These are phyloP conservation scores for Verticillium klebahnii DNA, from an alignment of 2,329 filamentous ascomycete species.

Conservation along the genomic window DNA sequence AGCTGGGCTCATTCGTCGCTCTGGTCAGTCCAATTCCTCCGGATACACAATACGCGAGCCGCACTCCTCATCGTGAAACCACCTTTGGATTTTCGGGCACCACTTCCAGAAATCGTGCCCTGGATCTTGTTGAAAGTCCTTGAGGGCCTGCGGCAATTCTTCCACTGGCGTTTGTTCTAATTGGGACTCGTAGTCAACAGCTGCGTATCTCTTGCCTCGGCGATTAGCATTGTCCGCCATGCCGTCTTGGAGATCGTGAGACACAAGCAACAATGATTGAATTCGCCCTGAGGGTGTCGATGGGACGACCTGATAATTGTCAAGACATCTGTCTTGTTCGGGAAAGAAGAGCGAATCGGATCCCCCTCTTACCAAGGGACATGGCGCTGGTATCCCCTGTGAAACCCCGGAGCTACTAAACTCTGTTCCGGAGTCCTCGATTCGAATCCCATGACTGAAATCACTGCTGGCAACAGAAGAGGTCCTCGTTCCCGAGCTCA, in stretches of 20 bases:
- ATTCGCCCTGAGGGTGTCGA: background rate
- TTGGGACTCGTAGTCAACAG: background rate
- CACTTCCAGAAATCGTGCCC: slow-evolving; percentile 5
- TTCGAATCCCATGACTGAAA: no score
- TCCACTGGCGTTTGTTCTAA: background rate
- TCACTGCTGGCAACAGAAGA: no score
- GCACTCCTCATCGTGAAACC: background rate
- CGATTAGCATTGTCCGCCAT: background rate
- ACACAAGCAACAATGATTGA: background rate
- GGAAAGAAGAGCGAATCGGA: background rate
- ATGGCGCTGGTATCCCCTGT: background rate
- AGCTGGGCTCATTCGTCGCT: no score
- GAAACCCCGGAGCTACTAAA: no score
- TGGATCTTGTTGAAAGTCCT: slow-evolving; percentile 3
- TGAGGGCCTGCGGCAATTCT: background rate
- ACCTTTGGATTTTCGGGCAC: background rate
- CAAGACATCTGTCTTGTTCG: background rate
- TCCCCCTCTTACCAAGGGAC: background rate
- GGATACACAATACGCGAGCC: background rate
- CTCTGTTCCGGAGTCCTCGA: no score
- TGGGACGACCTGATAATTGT: no score
- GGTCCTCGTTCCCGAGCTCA: no score
- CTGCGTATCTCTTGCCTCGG: background rate
- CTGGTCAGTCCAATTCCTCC: background rate
- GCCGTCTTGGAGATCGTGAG: background rate